Evolutionary conservation across 2,329 filamentous ascomycete species (phyloP), one percentile per base, ranked within the genome.

Genomic region (Epichloe aotearoae): DNA sequence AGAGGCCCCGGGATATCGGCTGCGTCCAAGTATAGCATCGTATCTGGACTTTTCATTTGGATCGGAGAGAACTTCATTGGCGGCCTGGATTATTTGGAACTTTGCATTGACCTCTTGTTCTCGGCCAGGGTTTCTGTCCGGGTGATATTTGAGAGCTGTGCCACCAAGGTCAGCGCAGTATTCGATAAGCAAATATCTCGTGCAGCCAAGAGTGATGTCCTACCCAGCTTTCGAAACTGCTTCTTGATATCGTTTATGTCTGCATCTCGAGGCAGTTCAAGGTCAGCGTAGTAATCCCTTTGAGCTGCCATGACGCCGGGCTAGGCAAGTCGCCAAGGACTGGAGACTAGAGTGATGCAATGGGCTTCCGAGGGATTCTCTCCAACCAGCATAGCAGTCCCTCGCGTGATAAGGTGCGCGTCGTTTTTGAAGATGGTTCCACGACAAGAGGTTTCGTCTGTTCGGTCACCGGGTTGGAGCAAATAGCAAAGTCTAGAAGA

Each of bases 61-160:
- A 52, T 79, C 75, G 26, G 69, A 72, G 14, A 82, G 66, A 49
- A 95, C 75, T 64, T 95, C 89, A 62, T 94, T 83, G 20, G 89
- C 89, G 4, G 85, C 80, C 66, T 94, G 87, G 46, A 95, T 94
- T 47, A 83, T 79, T 65, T 94, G 86, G 61, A 95, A 95, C 61
- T 87, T 86, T 34, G 84, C 75, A 57, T 86, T 87, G 62, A 84
- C 85, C 61, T 91, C 87, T 52, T 79, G 69, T 67, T 95, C 88
- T 61, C 79, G 80, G 48, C 89, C 89, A 11, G 84, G 87, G 62
- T 95, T 95, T 53, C 89, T 84, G 64, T 95, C 89, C 7, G 89
- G 89, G 62, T 95, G 89, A 61, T 86, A 94, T 65, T 86, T 86
- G 45, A 94, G 73, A 46, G 88, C 88, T 88, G 52, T 19, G 4